Evolutionary conservation across 352 stramenopile species (phyloP), one percentile per base, ranked within the genome.

Genomic region (Phytopythium delawarense): DNA sequence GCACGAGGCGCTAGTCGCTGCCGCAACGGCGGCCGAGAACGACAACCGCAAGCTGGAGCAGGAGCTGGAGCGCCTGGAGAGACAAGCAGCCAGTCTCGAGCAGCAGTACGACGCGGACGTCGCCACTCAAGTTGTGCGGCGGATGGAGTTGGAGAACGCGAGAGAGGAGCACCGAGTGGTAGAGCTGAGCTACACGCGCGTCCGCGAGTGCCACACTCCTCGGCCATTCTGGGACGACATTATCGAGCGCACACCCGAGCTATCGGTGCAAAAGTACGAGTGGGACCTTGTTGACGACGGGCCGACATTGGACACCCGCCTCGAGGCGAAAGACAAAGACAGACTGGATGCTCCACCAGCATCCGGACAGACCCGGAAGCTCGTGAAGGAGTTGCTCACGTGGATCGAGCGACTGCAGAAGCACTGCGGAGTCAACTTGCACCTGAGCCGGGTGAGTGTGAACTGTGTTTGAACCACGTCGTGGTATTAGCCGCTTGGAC

Each of bases 401-500:
- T 93, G 84, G 81, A 88, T 93, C 30, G 81, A 91, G 49, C 79
- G 79, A 2, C 74, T 93, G 7, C 84, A 93, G 44, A 90, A 90
- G 53, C 81, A 91, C 60, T 91, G 81, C 45, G 81, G 79, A 15
- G 81, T 91, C 2, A 93, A 88, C 59, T 65, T 93, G 1, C 76
- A 91, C 45, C 66, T 93, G 2, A 89, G 76, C 66, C 74, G 79
- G n/a, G 84, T 93, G 66, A 7, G 68, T 66, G 25, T 20, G n/a
- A 40, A 0, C 8, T 15, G 37, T 8, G 15, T 21, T 39, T 42
- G 15, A 7, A 37, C 8, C 8, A 13, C 21, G 21, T 28, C 8
- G 12, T 32, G 7, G 11, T 9, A 13, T 16, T 61, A 50, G 21
- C 37, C 1, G 20, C 39, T 60, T 13, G 35, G 28, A 6, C 15